A percentile compares a stretch with the other conserved stretches of the same genome.
phyloP scores from a whole-genome alignment of 1,284 basidiomycete species.

The Lentinula novae-zelandiae region DNA sequence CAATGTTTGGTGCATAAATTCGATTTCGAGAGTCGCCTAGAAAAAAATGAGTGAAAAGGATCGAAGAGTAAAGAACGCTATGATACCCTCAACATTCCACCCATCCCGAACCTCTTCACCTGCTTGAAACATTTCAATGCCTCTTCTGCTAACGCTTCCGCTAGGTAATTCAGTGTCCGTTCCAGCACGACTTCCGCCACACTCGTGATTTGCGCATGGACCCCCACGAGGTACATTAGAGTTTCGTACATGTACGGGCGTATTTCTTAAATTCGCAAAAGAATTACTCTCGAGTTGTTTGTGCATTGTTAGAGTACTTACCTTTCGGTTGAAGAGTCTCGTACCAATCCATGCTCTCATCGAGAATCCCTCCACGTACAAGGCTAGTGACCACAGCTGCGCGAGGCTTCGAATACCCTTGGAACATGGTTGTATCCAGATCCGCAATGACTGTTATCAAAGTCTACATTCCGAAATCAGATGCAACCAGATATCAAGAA shows the following conservation, averaged over 20 bases:
- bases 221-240: slow-evolving; percentile 84
- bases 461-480: slow-evolving; percentile 39
- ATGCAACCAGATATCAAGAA: background rate
- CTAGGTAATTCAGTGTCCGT: slow-evolving; percentile 78
- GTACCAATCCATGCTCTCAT: slow-evolving; percentile 86
- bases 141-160: slow-evolving; percentile 81
- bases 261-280: slow-evolving; percentile 53
- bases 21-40: slow-evolving; percentile 96
- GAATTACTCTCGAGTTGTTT: background rate
- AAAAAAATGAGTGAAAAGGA: background rate
- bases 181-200: slow-evolving; percentile 79
- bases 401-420: slow-evolving; percentile 83
- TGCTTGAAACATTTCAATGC: slow-evolving; percentile 83
- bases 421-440: slow-evolving; percentile 86
- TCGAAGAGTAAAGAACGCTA: background rate
- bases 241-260: slow-evolving; percentile 92
- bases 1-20: slow-evolving; percentile 97
- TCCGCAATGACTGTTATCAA: slow-evolving; percentile 77
- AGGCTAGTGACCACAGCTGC: slow-evolving; percentile 63
- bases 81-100: slow-evolving; percentile 93
- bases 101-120: slow-evolving; percentile 91
- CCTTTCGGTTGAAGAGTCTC: slow-evolving; percentile 86
- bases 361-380: slow-evolving; percentile 77
- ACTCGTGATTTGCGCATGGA: slow-evolving; percentile 88
- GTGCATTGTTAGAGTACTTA: slow-evolving; percentile 29